Evolutionary conservation across 495 filamentous ascomycete species (phyloP), one percentile per base, ranked within the genome.

Genomic region (Aspergillus heteromorphus): DNA sequence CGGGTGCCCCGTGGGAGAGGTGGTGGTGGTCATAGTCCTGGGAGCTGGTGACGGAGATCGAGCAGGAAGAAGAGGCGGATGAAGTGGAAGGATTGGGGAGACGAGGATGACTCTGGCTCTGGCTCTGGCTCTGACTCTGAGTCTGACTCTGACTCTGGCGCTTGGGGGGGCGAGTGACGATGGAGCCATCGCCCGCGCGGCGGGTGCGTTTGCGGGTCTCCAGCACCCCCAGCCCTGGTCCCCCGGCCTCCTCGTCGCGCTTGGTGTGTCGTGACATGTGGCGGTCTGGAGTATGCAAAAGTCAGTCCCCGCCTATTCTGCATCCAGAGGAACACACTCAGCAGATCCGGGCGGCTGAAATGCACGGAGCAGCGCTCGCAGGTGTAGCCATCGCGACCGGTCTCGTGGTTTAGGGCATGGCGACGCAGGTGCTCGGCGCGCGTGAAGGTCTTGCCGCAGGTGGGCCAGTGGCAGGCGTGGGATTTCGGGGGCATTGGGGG

Each of bases 151-250:
- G 49, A 1, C 53, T 49, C 47, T 65, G 61, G 54, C 68, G 57
- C 43, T 69, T 66, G 0, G 63, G 61, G 4, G 71, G 67, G 6
- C 64, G 62, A 2, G 69, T 75, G 13, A 83, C 69, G 51, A 85
- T 83, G 14, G 73, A 74, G 8, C 82, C 82, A 60, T 83, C 71
- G 34, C 67, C 69, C 47, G 80, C 78, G 54, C 79, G 75, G 67
- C 81, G 82, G 53, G 79, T 78, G 45, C 82, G 64, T 53, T 85
- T 85, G 30, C 82, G 69, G 1, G 82, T 85, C n/a, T 82, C 79
- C 49, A 85, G 58, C 23, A 80, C 65, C 0, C 82, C 82, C 42
- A 73, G 63, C 0, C 82, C 82, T 43, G 77, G 74, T 1, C 81
- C 82, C 0, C 81, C 82, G 19, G 81, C 81, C 64, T 83, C 79